phyloP scores from a whole-genome alignment of 192 early-diverging fungal genomes.

The Thamnidium elegans region DNA sequence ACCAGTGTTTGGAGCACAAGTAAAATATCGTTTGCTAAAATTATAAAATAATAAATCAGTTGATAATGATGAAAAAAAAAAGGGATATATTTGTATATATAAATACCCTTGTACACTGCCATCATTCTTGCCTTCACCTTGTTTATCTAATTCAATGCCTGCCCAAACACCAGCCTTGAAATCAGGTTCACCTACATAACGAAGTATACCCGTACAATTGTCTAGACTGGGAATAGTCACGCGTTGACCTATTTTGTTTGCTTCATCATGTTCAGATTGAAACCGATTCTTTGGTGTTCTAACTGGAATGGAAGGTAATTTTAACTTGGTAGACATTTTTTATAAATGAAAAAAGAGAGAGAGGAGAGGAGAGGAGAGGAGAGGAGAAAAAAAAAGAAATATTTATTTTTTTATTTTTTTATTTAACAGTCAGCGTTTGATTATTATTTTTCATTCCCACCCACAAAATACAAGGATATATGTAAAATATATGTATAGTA shows the following conservation, averaged over 20 bases:
- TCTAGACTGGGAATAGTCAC: conserved; percentile 19
- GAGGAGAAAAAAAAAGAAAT: background rate
- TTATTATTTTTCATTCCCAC: background rate
- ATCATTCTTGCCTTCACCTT: conserved; percentile 74
- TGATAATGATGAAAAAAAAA: conserved; percentile 12
- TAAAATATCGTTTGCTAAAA: conserved; percentile 30
- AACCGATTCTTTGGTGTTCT: background rate
- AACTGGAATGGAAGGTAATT: conserved; percentile 1
- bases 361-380: background rate
- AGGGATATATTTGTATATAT: background rate
- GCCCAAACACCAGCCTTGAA: conserved; percentile 77
- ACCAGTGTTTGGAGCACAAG: conserved; percentile 23
- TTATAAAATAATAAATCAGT: background rate
- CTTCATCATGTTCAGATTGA: background rate
- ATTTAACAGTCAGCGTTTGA: background rate
- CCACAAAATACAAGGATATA: background rate
- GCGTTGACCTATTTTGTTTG: conserved; percentile 18
- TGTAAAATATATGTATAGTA: too few species aligned
- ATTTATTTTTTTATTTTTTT: conserved; percentile 16
- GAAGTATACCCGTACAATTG: conserved; percentile 53
- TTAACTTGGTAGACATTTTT: background rate
- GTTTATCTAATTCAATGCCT: conserved; percentile 64
- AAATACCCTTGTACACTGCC: conserved; percentile 64
- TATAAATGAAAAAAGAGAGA: background rate
- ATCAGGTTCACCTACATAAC: conserved; percentile 64